phyloP scores from a whole-genome alignment of 371 early-diverging fungal species.

The Phascolomyces articulosus region DNA sequence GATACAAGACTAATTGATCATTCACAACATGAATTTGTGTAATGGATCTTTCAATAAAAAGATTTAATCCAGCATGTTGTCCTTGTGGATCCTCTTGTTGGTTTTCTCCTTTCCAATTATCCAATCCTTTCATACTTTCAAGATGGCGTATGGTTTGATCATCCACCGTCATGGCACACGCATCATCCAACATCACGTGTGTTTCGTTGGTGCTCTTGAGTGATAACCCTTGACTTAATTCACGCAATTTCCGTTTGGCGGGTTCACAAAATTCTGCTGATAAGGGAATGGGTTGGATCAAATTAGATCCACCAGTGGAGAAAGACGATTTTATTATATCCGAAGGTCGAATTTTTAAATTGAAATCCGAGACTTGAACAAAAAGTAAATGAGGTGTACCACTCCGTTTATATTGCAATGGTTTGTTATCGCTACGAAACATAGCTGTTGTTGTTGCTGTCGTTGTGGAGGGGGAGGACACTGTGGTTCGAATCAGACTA shows the following conservation, averaged over 20 bases:
- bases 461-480: not conserved
- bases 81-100: constrained; percentile 13
- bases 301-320: no score
- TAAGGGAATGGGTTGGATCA: no score
- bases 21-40: constrained; percentile 34
- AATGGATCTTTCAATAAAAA: constrained; percentile 36
- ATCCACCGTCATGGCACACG: constrained; percentile 53
- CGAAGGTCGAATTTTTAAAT: constrained; percentile 22
- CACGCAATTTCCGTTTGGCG: constrained; percentile 34
- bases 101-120: constrained; percentile 11
- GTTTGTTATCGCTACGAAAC: constrained; percentile 19
- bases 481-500: constrained; percentile 28
- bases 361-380: constrained; percentile 39
- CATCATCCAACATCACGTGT: constrained; percentile 26
- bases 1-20: constrained; percentile 29
- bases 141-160: constrained; percentile 29
- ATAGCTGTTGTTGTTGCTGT: not conserved
- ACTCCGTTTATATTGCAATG: constrained; percentile 44
- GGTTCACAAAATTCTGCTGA: constrained; percentile 18
- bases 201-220: constrained; percentile 17
- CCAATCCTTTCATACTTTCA: constrained; percentile 18
- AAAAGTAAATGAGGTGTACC: constrained; percentile 37
- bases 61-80: constrained; percentile 19
- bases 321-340: no score
- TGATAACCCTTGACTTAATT: constrained; percentile 33